Percentiles rank a stretch among this genome's conserved stretches.
These are phyloP conservation scores for Fusarium vanettenii DNA, from an alignment of 2,329 filamentous ascomycete species.

Conservation along the genomic window DNA sequence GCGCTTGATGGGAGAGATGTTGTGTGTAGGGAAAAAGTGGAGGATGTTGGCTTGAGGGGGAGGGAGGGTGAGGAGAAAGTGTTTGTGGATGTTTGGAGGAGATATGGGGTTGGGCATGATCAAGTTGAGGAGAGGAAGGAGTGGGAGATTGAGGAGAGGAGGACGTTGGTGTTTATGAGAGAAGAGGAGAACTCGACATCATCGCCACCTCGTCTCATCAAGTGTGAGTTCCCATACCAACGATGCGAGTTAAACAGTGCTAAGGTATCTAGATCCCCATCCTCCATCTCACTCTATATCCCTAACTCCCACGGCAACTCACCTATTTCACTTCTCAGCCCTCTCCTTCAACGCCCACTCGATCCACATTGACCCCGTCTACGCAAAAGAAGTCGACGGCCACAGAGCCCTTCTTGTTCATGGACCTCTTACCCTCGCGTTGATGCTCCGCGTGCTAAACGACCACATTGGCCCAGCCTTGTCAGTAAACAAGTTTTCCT, in stretches of 20 bases:
- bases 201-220: constrained; percentile 37
- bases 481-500: constrained; percentile 71
- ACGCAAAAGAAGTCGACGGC: constrained; percentile 77
- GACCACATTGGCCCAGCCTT: constrained; percentile 34
- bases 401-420: constrained; percentile 84
- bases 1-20: constrained; percentile 53
- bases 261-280: constrained; percentile 45
- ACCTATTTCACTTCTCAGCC: constrained; percentile 92
- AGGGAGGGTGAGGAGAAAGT: constrained; percentile 55
- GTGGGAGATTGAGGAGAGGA: constrained; percentile 58
- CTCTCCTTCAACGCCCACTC: constrained; percentile 92
- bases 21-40: constrained; percentile 60
- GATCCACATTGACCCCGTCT: constrained; percentile 85
- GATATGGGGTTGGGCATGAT: constrained; percentile 52
- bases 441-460: constrained; percentile 77
- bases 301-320: constrained; percentile 73
- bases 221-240: constrained; percentile 37
- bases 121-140: constrained; percentile 6
- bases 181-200: constrained; percentile 37
- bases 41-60: constrained; percentile 51
- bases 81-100: constrained; percentile 63
- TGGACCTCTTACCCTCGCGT: constrained; percentile 81
- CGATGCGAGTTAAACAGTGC: not conserved
- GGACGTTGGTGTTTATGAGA: constrained; percentile 66
- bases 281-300: constrained; percentile 56